These are phyloP conservation scores for Kalaharituber pfeilii DNA, from an alignment of 2,329 filamentous ascomycete species.

Conservation along the genomic window DNA sequence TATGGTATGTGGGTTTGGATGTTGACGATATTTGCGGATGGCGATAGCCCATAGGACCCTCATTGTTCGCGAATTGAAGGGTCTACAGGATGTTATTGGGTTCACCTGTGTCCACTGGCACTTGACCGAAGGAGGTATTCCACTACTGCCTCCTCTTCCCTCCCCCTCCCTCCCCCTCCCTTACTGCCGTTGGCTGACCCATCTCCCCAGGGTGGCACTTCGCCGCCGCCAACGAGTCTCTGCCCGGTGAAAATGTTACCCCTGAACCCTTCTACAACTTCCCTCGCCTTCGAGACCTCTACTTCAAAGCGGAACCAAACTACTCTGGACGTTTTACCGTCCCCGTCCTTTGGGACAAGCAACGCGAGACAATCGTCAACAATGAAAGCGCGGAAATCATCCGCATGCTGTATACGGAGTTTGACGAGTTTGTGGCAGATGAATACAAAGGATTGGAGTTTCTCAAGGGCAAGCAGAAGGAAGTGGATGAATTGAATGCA, in stretches of 20 bases:
- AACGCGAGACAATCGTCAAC: constrained; percentile 59
- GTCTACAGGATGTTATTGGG: constrained; percentile 62
- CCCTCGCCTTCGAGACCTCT: constrained; percentile 59
- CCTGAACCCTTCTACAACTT: constrained; percentile 52
- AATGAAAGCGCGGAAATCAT: constrained; percentile 90
- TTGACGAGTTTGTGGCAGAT: constrained; percentile 51
- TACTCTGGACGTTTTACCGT: constrained; percentile 75
- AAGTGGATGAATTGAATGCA: constrained; percentile 60
- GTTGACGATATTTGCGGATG: too few relatives aligned
- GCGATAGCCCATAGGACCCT: constrained; percentile 63
- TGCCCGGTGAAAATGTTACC: constrained; percentile 34
- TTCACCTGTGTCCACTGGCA: constrained; percentile 81
- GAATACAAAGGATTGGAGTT: constrained; percentile 45
- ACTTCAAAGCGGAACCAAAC: constrained; percentile 54
- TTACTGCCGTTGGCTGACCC: too few relatives aligned
- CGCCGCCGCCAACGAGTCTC: constrained; percentile 43
- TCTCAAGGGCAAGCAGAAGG: constrained; percentile 47
- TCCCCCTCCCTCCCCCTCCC: background rate
- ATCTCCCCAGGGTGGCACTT: constrained; percentile 62
- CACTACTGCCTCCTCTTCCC: background rate
- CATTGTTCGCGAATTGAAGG: constrained; percentile 79
- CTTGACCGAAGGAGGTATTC: constrained; percentile 42
- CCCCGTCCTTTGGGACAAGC: constrained; percentile 68
- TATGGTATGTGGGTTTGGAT: too few relatives aligned
- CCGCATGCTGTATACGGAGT: constrained; percentile 70